These are phyloP conservation scores for Cyberlindnera meyerae DNA, from an alignment of 805 yeast genomes.

Conservation along the genomic window DNA sequence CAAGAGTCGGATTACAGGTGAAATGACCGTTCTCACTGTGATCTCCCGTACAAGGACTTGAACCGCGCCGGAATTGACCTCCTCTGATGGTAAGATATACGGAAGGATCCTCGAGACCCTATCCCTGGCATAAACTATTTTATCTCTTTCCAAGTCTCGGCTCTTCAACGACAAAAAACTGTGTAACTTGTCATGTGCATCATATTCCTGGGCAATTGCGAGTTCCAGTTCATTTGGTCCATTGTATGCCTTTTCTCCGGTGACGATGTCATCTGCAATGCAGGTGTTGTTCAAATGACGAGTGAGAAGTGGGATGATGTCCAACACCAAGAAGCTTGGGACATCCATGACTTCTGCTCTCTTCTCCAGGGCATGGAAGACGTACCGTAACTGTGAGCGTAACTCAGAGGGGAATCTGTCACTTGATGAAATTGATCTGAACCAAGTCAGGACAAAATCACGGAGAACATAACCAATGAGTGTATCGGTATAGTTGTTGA, in stretches of 20 bases:
- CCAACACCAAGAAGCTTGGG: slow-evolving; percentile 51
- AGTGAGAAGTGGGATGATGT: slow-evolving; percentile 59
- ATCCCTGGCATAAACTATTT: slow-evolving; percentile 45
- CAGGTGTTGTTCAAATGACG: slow-evolving; percentile 55
- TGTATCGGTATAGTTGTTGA: slow-evolving; percentile 39
- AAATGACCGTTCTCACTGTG: slow-evolving; percentile 50
- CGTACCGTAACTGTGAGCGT: slow-evolving; percentile 36
- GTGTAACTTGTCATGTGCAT: slow-evolving; percentile 45
- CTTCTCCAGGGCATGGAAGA: slow-evolving; percentile 36
- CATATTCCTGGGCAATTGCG: slow-evolving; percentile 37
- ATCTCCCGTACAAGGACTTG: slow-evolving; percentile 56
- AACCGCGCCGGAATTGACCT: slow-evolving; percentile 43
- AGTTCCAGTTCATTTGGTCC: slow-evolving; percentile 35
- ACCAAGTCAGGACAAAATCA: slow-evolving; percentile 59
- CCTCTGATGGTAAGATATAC: slow-evolving; percentile 40
- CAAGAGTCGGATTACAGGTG: slow-evolving; percentile 46
- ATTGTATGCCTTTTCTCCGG: slow-evolving; percentile 26
- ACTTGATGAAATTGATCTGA: slow-evolving; percentile 36
- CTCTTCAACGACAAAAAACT: slow-evolving; percentile 42
- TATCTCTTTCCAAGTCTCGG: slow-evolving; percentile 34
- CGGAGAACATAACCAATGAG: slow-evolving; percentile 42
- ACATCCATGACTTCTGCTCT: slow-evolving; percentile 45
- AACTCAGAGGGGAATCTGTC: slow-evolving; percentile 38
- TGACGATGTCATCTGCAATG: slow-evolving; percentile 32
- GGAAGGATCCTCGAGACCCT: slow-evolving; percentile 43